Conservation (phyloP, 2,329 filamentous ascomycete genomes). For the Cladophialophora psammophila region DNA sequence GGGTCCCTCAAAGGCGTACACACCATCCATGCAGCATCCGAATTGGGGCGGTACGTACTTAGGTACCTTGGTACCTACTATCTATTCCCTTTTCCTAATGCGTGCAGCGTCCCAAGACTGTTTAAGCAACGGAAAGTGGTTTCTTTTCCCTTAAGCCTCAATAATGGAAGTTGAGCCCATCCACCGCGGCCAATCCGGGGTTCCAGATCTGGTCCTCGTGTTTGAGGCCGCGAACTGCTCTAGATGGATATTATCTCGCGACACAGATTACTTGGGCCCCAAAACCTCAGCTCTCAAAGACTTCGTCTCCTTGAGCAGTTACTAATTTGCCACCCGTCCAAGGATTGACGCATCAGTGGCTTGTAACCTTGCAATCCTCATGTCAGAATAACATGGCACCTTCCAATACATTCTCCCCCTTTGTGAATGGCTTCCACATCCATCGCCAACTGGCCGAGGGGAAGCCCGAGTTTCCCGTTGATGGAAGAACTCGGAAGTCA, state of each 20-base stretch:
- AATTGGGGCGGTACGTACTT: background rate
- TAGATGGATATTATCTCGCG: background rate
- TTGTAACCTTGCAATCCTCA: background rate
- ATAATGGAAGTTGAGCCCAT: background rate
- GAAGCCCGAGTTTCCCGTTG: background rate
- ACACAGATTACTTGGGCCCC: background rate
- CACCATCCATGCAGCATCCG: background rate
- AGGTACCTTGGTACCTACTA: background rate
- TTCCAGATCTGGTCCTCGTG: background rate
- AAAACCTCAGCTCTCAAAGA: background rate
- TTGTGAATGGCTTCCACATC: background rate
- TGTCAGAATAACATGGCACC: background rate
- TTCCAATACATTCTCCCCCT: background rate
- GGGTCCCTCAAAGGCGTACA: conserved; percentile 8
- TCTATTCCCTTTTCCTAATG: background rate
- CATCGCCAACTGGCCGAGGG: background rate
- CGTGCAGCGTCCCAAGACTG: background rate
- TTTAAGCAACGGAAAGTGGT: background rate
- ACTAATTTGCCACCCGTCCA: background rate
- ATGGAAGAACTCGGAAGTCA: background rate
- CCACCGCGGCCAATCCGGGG: background rate
- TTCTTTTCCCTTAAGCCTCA: background rate
- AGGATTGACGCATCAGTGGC: background rate
- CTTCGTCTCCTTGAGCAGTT: background rate
- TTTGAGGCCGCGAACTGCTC: background rate